Conservation (phyloP, 768 basidiomycete species). For the Lentinula raphanica region DNA sequence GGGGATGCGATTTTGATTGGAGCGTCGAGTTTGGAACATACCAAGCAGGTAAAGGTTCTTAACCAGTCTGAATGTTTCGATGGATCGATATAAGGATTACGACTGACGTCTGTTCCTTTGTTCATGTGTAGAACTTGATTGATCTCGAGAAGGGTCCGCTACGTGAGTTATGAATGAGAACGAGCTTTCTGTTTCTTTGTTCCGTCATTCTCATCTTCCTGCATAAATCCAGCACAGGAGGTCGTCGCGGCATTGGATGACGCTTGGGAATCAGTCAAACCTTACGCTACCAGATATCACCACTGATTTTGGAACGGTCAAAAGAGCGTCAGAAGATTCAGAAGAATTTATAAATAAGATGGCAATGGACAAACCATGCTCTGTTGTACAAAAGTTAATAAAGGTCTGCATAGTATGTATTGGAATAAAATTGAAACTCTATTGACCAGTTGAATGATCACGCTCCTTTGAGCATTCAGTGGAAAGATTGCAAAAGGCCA, state of each 20-base stretch:
- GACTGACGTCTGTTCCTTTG: not conserved
- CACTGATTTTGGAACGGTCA: not conserved
- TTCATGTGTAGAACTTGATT: not conserved
- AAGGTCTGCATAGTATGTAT: too few relatives aligned
- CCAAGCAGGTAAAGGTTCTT: conserved; percentile 4
- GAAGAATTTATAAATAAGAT: too few relatives aligned
- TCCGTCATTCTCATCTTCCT: not conserved
- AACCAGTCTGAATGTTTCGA: conserved; percentile 21
- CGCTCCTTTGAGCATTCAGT: too few relatives aligned
- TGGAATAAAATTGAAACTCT: too few relatives aligned
- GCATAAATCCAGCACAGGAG: not conserved
- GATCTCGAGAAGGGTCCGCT: conserved; percentile 7
- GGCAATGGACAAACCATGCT: too few relatives aligned
- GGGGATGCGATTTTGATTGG: conserved; percentile 57
- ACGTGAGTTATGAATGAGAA: not conserved
- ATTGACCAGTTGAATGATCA: too few relatives aligned
- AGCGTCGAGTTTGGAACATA: conserved; percentile 38
- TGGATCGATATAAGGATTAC: conserved; percentile 10
- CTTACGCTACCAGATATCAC: not conserved
- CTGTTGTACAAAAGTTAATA: too few relatives aligned
- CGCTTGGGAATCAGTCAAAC: not conserved
- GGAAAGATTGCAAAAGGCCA: too few relatives aligned
- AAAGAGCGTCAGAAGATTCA: too few relatives aligned
- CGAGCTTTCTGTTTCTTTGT: not conserved
- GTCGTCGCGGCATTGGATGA: not conserved